phyloP scores from a whole-genome alignment of 2,329 filamentous ascomycete genomes.

The Plenodomus lindquistii region DNA sequence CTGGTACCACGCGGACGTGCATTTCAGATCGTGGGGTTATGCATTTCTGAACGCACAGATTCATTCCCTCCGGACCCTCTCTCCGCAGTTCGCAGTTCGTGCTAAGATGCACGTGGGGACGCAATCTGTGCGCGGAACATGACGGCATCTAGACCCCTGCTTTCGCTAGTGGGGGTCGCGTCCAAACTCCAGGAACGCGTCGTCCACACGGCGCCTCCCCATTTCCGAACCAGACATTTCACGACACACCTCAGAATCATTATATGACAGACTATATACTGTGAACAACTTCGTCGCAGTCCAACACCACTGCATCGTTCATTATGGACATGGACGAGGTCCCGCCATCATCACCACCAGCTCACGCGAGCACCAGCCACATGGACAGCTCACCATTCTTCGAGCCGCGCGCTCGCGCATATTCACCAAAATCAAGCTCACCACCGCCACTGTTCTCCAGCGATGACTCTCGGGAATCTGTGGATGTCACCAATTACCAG shows the following conservation, averaged over 20 bases:
- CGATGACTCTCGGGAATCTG: conserved; percentile 33
- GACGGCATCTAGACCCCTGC: conserved; percentile 19
- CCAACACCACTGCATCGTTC: not conserved
- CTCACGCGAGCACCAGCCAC: conserved; percentile 21
- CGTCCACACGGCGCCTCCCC: conserved; percentile 4
- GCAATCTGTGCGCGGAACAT: conserved; percentile 16
- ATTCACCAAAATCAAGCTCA: conserved; percentile 36
- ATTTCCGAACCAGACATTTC: not conserved
- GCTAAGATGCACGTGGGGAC: conserved; percentile 18
- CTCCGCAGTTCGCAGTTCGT: not conserved
- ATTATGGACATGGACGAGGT: conserved; percentile 29
- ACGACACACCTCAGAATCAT: not conserved
- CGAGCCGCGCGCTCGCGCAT: conserved; percentile 15
- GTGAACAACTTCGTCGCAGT: no score
- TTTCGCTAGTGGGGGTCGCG: conserved; percentile 18
- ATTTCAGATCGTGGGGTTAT: not conserved
- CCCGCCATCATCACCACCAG: conserved; percentile 26
- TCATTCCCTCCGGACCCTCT: not conserved
- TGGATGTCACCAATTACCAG: conserved; percentile 37
- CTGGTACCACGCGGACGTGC: no score
- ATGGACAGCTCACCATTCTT: conserved; percentile 33
- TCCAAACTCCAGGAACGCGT: conserved; percentile 15
- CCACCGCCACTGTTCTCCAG: conserved; percentile 41
- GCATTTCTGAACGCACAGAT: not conserved
- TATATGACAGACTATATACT: not conserved